Conservation (phyloP, 495 filamentous ascomycete species). For the Aspergillus mulundensis region DNA sequence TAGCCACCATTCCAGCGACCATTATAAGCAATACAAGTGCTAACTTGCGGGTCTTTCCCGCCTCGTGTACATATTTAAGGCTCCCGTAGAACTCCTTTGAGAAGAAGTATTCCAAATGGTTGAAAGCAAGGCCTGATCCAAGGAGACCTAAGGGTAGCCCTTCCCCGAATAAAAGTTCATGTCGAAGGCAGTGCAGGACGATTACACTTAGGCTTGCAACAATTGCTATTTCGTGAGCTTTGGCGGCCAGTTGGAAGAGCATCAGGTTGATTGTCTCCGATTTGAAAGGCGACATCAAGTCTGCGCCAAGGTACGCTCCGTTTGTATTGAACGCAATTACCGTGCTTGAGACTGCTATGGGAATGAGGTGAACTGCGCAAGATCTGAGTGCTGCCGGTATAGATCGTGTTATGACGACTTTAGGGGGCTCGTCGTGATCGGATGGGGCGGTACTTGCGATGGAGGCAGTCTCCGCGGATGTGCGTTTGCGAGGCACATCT, state of each 20-base stretch:
- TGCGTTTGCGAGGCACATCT: neutral
- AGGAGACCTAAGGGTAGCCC: constrained; percentile 21
- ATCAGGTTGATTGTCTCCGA: constrained; percentile 18
- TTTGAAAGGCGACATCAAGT: constrained; percentile 13
- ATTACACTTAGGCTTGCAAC: constrained; percentile 16
- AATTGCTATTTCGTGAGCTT: constrained; percentile 18
- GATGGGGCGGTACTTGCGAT: neutral
- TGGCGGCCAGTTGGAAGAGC: constrained; percentile 21
- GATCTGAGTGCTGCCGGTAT: constrained; percentile 10
- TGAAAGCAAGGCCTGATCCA: constrained; percentile 15
- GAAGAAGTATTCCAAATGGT: constrained; percentile 17
- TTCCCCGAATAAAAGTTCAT: constrained; percentile 20
- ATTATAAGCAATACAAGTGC: constrained; percentile 1
- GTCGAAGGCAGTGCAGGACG: constrained; percentile 16
- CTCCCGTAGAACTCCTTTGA: constrained; percentile 13
- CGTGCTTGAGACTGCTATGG: constrained; percentile 12
- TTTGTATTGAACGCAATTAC: constrained; percentile 16
- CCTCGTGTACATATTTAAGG: constrained; percentile 3
- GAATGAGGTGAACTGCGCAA: constrained; percentile 15
- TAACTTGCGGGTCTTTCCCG: constrained; percentile 5
- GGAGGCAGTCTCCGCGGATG: neutral
- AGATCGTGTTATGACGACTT: constrained; percentile 1
- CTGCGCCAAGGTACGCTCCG: constrained; percentile 12
- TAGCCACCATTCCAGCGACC: constrained; percentile 9
- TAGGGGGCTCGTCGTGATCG: neutral